Evolutionary conservation across 768 basidiomycete species (phyloP), one percentile per base, ranked within the genome.

Genomic region (Boletus subcaerulescens): DNA sequence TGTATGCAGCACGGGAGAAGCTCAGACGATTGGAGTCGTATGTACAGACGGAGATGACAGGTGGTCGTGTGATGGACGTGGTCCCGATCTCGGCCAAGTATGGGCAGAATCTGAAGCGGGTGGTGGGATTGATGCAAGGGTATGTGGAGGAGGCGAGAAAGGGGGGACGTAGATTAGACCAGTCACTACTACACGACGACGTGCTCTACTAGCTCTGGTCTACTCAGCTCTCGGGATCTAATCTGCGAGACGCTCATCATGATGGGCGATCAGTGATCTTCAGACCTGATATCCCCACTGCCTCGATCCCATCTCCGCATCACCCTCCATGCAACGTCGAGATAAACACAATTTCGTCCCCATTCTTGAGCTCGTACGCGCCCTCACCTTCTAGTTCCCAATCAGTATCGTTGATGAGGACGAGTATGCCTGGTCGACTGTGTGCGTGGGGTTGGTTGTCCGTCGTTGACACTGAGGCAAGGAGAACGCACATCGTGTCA

Each of bases 381-480:
- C 91, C 86, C 69, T 98, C 96, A 33, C 93, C 93, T 69, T 98
- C 96, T 7, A 98, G 77, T 71, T 98, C 95, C 96, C 96, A 98
- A 64, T 98, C 96, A 1, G 91, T 91, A 63, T 96, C 91, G 65
- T 98, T 98, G 50, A 99, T 84, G n/a, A 99, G 77, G 4, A 98
- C 96, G 4, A 99, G 77, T 36, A 99, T 97, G 0, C 97, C 97
- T 0, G 97, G 97, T 10, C 97, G 93, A 38, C 97, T 96, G 64
- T 1, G 43, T 11, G 12, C 2, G 38, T n/a, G 22, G 22, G 13
- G 20, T 63, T 10, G 55, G 48, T 35, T 1, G 9, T 2, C 11
- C 38, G 38, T 17, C 38, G n/a, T 13, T 2, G 35, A 36, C 35
- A 15, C 11, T 5, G 38, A 18, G 8, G 17, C 4, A 4, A 2